Evolutionary conservation across 169 alveolate genomes (phyloP), one percentile per base, ranked within the genome.

Genomic region (Theileria parva): DNA sequence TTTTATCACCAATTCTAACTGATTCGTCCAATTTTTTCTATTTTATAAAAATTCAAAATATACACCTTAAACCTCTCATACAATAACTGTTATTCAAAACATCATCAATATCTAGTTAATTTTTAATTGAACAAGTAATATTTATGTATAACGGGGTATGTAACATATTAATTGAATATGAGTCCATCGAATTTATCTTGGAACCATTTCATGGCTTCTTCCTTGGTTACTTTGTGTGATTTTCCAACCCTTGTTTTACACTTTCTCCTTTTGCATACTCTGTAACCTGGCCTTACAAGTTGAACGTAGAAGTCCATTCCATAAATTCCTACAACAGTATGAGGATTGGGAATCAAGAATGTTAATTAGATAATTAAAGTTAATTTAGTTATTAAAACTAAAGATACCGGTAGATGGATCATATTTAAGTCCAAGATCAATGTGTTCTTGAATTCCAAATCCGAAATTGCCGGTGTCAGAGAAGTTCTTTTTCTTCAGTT

Each of bases 251-350:
- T 93, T 44, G 96, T 88, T 68, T 94, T 80, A 88, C 95, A 93
- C 86, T 95, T 88, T 93, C 97, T 97, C 90, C 99, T 96, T 85
- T 91, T 75, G 67, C 96, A 86, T 27, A 98, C 99, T 79, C 99
- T 97, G 93, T 92, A 93, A 57, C 99, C 99, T 19, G 99, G 98
- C 85, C 99, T 97, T 67, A 96, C 89, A 80, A 98, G 91, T 86
- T 98, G 99, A 68, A 98, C 98, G 93, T 96, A 98, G 97, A 98
- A 98, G 90, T 98, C 99, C 99, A 98, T 96, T 68, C 99, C 99
- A 94, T 97, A 98, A 77, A 98, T 98, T 86, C 99, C 99, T 86
- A 94, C 73, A 32, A 53, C 1, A 25, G 8, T 25, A 28, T 32
- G 37, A 32, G 37, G 5, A 28, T 59, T 59, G n/a, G 27, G 3